Evolutionary conservation across 805 yeast species (phyloP).

Genomic region (Metschnikowia aberdeeniae): DNA sequence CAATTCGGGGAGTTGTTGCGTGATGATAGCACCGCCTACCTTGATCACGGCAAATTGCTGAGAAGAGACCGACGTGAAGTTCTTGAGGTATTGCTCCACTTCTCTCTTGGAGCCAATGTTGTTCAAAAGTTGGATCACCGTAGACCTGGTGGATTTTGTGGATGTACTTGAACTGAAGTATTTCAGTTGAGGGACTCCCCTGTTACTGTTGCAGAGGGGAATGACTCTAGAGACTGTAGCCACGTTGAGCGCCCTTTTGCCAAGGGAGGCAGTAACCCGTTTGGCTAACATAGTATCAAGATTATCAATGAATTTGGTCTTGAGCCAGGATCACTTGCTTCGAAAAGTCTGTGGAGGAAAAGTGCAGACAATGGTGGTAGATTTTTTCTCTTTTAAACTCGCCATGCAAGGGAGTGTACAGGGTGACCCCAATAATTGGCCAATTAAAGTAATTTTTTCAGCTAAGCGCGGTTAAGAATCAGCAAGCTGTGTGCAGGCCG

Average conservation of each 20-base stretch:
- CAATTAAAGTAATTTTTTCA: constrained; percentile 29
- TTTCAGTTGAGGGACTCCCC: constrained; percentile 3
- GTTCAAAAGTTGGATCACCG: constrained; percentile 90
- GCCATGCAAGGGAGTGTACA: constrained; percentile 4
- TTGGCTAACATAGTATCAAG: constrained; percentile 12
- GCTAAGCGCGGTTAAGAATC: constrained; percentile 42
- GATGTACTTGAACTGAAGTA: constrained; percentile 8
- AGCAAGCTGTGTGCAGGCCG: constrained; percentile 11
- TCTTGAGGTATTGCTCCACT: constrained; percentile 95
- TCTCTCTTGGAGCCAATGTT: constrained; percentile 97
- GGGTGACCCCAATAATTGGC: constrained; percentile 10
- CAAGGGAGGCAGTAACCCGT: constrained; percentile 7
- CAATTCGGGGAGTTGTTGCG: constrained; percentile 86
- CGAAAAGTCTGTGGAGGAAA: not conserved
- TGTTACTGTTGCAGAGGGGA: not conserved
- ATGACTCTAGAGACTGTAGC: constrained; percentile 1
- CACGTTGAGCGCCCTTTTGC: constrained; percentile 9
- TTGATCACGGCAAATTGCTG: constrained; percentile 98
- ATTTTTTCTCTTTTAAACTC: constrained; percentile 1
- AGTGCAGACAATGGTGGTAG: not conserved
- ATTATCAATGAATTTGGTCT: not conserved
- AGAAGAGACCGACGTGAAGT: constrained; percentile 92
- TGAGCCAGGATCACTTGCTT: not conserved
- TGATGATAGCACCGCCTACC: constrained; percentile 98
- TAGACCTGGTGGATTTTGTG: constrained; percentile 71